phyloP scores from a whole-genome alignment of 345 rosid species.

The Anacardium occidentale region DNA sequence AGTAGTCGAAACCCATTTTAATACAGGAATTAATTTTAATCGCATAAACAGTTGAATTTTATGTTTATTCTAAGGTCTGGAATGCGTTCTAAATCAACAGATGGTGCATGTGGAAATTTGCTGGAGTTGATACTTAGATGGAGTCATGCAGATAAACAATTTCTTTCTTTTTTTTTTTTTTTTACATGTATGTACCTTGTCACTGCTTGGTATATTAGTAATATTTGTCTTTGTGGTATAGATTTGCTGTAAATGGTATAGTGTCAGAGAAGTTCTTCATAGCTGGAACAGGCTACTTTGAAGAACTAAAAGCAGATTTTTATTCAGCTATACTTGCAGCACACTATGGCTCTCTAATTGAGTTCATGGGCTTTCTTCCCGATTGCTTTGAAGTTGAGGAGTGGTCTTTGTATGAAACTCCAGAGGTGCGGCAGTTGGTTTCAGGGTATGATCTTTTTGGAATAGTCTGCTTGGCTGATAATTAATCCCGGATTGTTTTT shows the following conservation, averaged over 20 bases:
- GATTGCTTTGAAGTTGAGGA: slow-evolving; percentile 95
- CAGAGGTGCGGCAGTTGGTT: slow-evolving; percentile 85
- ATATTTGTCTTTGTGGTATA: slow-evolving; percentile 37
- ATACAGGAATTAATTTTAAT: background rate
- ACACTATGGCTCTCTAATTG: slow-evolving; percentile 79
- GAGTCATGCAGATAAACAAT: background rate
- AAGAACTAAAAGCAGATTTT: slow-evolving; percentile 78
- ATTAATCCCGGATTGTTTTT: slow-evolving; percentile 49
- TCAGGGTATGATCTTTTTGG: slow-evolving; percentile 92
- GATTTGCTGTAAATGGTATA: slow-evolving; percentile 72
- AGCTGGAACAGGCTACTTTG: slow-evolving; percentile 64
- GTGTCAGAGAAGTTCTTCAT: slow-evolving; percentile 65
- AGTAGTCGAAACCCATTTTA: too few species aligned
- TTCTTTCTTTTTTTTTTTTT: too few species aligned
- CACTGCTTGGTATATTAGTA: background rate
- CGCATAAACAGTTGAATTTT: background rate
- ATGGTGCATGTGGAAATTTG: background rate
- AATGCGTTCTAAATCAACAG: background rate
- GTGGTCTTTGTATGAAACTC: slow-evolving; percentile 70
- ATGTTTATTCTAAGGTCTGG: background rate
- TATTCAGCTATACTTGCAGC: slow-evolving; percentile 81
- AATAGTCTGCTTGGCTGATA: slow-evolving; percentile 65
- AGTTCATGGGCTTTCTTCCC: slow-evolving; percentile 79
- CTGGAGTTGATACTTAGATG: background rate
- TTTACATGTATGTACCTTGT: too few species aligned